Base-by-base conservation (phyloP, 805 yeast species). In the Teunomyces aglyptinius region DNA sequence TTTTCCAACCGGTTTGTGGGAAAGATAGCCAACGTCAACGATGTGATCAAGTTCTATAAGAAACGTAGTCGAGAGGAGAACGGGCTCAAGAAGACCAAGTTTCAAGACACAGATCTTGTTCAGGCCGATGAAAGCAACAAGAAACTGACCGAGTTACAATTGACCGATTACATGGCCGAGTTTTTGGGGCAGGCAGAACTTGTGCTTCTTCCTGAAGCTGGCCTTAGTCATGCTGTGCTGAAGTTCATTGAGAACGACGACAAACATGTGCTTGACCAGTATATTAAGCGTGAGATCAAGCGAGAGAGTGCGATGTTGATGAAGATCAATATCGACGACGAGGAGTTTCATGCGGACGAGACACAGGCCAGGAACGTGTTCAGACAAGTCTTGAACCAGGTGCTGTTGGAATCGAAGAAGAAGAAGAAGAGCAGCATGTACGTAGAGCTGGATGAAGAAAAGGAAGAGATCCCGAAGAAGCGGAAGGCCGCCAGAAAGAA, bases 1-100 rank as follows among this genome's bases (percentile, higher is more conserved):
- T 89, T 94, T 52, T 89, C 97, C 12, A 89, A 91, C 58, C 71
- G 89, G 57, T 94, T 92, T 71, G 96, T 87, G 5, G 97, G 96
- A 0, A 75, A 75, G 50, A 94, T 92, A 1, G 99, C 98, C 3
- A 94, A 94, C 62, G 81, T 84, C n/a, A 85, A 88, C 57, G 95
- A 90, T 56, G 88, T 91, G 6, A 79, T 92, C 2, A 83, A 81
- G 40, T 86, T 86, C 60, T 80, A 80, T 58, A 77, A 80, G 59
- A 80, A 76, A 52, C 71, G 62, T 72, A 39, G 46, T 53, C 29
- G 45, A 43, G 33, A 43, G 39, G 38, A 50, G 40, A 40, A 42
- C 43, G 5, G 41, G 39, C 47, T 56, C 49, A 44, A 57, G 6
- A 58, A 52, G 32, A 41, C 42, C 15, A 51, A 46, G 22, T 44